Evolutionary conservation across 148 eudicot species (phyloP).

Genomic region (Euryodendron excelsum): DNA sequence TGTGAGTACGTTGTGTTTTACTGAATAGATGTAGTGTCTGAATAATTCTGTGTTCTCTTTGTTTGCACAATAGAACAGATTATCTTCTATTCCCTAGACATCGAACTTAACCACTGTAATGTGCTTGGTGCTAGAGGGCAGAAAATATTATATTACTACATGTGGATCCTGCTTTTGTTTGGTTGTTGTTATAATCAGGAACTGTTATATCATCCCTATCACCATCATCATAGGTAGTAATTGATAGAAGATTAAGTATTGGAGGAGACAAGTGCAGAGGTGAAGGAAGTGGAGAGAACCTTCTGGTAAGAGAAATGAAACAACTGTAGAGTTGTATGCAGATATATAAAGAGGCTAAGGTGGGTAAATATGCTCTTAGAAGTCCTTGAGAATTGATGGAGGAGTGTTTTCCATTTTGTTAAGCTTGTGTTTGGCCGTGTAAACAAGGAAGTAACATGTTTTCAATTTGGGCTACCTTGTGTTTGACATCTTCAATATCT

Average conservation of each 20-base stretch:
- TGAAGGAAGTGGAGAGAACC: not conserved
- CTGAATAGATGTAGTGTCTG: not conserved
- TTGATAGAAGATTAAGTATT: not conserved
- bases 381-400: not conserved
- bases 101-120: not conserved
- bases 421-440: not conserved
- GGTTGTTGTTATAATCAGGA: not conserved
- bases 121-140: not conserved
- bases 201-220: not conserved
- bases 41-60: not conserved
- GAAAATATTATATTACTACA: not conserved
- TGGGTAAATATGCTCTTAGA: not conserved
- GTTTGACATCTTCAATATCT: not conserved
- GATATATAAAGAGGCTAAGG: not conserved
- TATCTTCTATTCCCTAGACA: not conserved
- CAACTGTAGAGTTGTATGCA: not conserved
- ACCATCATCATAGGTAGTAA: not conserved
- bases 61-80: not conserved
- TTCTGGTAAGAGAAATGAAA: not conserved
- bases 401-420: not conserved
- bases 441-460: not conserved
- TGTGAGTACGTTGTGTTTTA: not conserved
- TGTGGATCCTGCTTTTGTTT: not conserved
- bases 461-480: not conserved
- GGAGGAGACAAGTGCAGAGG: not conserved